A percentile compares a stretch with the other conserved stretches of the same genome.
Conservation (phyloP, 2,329 filamentous ascomycete genomes). For the Graphium sp. region DNA sequence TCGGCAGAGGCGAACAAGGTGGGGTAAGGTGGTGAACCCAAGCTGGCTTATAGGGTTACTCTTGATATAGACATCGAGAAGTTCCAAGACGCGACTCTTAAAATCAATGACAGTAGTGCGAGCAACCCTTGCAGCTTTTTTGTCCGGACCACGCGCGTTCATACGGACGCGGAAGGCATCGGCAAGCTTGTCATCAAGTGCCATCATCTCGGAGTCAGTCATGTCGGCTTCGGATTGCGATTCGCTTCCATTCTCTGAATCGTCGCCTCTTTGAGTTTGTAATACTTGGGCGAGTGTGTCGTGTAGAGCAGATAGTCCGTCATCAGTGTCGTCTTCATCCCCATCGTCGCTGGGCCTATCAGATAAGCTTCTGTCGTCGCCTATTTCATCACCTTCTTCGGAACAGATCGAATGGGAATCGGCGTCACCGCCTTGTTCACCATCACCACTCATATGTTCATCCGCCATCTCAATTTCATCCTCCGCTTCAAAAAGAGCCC, state of each 20-base stretch:
- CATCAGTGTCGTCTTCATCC: too few species aligned
- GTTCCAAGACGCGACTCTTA: constrained; percentile 82
- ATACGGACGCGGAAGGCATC: constrained; percentile 71
- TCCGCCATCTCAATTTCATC: not conserved
- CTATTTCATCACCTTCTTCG: too few species aligned
- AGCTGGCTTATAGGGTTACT: constrained; percentile 54
- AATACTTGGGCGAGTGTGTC: too few species aligned
- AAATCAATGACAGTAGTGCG: constrained; percentile 83
- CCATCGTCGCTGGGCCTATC: too few species aligned
- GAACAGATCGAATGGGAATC: too few species aligned
- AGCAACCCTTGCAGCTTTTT: constrained; percentile 73
- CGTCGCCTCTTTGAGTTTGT: too few species aligned
- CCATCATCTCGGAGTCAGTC: constrained; percentile 73
- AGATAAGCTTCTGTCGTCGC: too few species aligned
- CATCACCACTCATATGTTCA: not conserved
- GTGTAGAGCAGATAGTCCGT: too few species aligned
- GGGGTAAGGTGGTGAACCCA: constrained; percentile 53
- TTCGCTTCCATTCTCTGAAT: constrained; percentile 17
- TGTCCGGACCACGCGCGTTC: constrained; percentile 45
- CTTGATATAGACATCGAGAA: constrained; percentile 72
- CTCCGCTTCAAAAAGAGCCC: not conserved
- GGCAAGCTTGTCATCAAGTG: constrained; percentile 64
- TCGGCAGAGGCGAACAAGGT: constrained; percentile 57
- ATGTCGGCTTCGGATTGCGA: constrained; percentile 90
- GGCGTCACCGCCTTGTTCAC: not conserved